Evolutionary conservation across 2,329 filamentous ascomycete genomes (phyloP).

Genomic region (Lachnellula cervina): DNA sequence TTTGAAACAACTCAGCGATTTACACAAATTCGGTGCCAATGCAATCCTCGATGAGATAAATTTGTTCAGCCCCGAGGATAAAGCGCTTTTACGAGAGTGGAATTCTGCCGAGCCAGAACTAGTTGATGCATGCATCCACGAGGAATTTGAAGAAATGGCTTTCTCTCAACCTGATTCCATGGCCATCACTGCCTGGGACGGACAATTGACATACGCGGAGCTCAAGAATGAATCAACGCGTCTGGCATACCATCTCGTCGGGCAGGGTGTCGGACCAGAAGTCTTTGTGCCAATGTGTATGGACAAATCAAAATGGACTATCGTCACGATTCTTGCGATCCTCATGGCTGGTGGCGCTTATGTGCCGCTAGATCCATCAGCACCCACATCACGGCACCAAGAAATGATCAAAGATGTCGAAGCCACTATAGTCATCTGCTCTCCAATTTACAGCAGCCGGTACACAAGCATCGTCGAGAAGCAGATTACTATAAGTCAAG

Average conservation of each 20-base stretch:
- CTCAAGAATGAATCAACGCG: conserved; percentile 13
- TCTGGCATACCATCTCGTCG: conserved; percentile 13
- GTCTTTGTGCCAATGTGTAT: conserved; percentile 25
- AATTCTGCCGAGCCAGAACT: not conserved
- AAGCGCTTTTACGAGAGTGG: conserved; percentile 2
- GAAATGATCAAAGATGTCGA: conserved; percentile 12
- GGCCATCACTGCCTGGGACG: conserved; percentile 23
- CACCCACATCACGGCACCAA: conserved; percentile 23
- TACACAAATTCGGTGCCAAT: not conserved
- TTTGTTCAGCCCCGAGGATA: conserved; percentile 3
- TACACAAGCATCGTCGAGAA: not conserved
- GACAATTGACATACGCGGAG: conserved; percentile 18
- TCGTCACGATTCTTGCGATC: conserved; percentile 27
- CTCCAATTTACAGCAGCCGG: conserved; percentile 2
- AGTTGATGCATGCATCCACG: conserved; percentile 18
- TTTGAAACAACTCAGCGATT: conserved; percentile 15
- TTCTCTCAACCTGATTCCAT: conserved; percentile 10
- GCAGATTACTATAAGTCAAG: not conserved
- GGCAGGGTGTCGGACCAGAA: conserved; percentile 14
- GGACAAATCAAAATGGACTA: conserved; percentile 28
- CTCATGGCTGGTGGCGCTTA: conserved; percentile 29
- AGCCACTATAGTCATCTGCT: conserved; percentile 8
- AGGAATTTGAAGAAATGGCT: conserved; percentile 13
- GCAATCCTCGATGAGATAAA: conserved; percentile 1
- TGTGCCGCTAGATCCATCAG: conserved; percentile 29